A percentile compares a stretch with the other conserved stretches of the same genome.
Evolutionary conservation across 768 basidiomycete species (phyloP).

Genomic region (Tricholoma bakamatsutake): DNA sequence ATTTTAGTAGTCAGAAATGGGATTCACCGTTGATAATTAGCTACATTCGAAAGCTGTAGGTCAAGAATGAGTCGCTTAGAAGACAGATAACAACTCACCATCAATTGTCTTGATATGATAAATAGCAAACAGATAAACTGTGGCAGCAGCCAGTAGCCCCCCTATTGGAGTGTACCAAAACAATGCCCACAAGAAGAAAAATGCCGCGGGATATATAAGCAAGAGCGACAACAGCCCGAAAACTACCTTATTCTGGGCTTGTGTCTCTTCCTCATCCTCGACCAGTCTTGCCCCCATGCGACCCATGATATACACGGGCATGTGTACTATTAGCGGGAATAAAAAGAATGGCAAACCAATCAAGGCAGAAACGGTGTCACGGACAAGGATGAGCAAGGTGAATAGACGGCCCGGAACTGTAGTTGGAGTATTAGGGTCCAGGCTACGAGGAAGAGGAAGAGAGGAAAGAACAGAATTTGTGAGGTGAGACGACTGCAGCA

Average conservation of each 20-base stretch:
- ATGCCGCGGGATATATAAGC: conserved; percentile 75
- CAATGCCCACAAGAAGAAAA: conserved; percentile 82
- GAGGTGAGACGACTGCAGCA: conserved; percentile 74
- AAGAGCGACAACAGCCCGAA: conserved; percentile 75
- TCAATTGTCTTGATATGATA: conserved; percentile 88
- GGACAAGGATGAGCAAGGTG: conserved; percentile 72
- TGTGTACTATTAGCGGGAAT: conserved; percentile 75
- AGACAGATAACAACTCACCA: conserved; percentile 42
- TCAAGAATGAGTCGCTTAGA: conserved; percentile 8
- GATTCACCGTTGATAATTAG: conserved; percentile 73
- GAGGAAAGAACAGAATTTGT: conserved; percentile 82
- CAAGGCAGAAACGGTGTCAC: conserved; percentile 67
- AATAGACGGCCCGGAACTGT: conserved; percentile 79
- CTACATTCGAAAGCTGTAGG: conserved; percentile 28
- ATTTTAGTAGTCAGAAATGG: conserved; percentile 4
- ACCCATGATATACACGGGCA: conserved; percentile 82
- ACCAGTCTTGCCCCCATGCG: conserved; percentile 67
- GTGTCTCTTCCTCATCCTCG: conserved; percentile 87
- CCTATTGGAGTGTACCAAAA: conserved; percentile 73
- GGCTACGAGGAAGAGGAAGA: conserved; percentile 74
- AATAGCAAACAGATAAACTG: conserved; percentile 71
- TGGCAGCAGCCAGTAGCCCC: conserved; percentile 58
- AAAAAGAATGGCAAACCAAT: conserved; percentile 85
- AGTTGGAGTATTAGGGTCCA: conserved; percentile 74
- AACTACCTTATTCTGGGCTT: conserved; percentile 95